Conservation (phyloP, 2,329 filamentous ascomycete species). For the Paracamarosporium sp. region DNA sequence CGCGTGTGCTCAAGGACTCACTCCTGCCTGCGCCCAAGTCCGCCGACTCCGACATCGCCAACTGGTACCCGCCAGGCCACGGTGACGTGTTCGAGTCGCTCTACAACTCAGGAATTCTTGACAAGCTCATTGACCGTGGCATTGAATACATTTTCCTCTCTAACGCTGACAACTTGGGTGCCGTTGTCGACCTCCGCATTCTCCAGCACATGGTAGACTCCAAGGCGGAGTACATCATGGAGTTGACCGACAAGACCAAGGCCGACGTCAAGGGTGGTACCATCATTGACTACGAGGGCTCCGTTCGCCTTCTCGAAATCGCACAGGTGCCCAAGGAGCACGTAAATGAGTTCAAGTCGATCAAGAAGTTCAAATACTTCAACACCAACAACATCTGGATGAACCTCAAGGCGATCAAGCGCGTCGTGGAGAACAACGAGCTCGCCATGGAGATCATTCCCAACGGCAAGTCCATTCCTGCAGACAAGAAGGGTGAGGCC, state of each 20-base stretch:
- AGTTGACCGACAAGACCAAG: constrained; percentile 99
- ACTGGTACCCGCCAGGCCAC: constrained; percentile 99
- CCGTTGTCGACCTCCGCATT: constrained; percentile 96
- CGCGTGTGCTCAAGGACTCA: constrained; percentile 97
- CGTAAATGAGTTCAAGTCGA: constrained; percentile 99
- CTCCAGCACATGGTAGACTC: constrained; percentile 99
- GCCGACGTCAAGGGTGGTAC: constrained; percentile 99
- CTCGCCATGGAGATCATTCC: constrained; percentile 99
- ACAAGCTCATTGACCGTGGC: constrained; percentile 92
- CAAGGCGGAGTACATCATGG: constrained; percentile 98
- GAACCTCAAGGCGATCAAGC: constrained; percentile 96
- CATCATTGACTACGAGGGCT: constrained; percentile 99
- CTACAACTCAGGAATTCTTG: constrained; percentile 98
- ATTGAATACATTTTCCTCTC: constrained; percentile 99
- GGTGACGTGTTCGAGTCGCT: constrained; percentile 99
- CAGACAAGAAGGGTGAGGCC: constrained; percentile 99
- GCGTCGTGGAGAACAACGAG: constrained; percentile 97
- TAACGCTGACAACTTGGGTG: constrained; percentile 98
- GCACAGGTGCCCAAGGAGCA: constrained; percentile 99
- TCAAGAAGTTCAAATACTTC: constrained; percentile 99
- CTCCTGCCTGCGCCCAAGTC: constrained; percentile 93
- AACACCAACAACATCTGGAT: constrained; percentile 99
- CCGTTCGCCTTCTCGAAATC: constrained; percentile 95
- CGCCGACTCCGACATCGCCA: constrained; percentile 83
- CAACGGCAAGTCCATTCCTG: constrained; percentile 97